Conservation (phyloP, 176 grass and related monocot species). For the Phoenix dactylifera region DNA sequence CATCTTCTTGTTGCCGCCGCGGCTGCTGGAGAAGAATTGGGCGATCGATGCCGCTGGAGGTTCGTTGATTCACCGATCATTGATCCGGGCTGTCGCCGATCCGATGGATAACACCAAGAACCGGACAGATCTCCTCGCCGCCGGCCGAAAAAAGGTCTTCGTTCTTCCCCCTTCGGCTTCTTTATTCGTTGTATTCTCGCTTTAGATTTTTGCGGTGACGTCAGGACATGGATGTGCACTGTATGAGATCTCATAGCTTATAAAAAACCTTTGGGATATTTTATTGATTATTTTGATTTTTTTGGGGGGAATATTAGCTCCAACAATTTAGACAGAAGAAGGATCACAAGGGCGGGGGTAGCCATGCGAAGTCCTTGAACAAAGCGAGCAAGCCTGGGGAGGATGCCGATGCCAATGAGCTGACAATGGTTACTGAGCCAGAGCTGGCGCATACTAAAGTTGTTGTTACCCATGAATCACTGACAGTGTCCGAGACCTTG, state of each 20-base stretch:
- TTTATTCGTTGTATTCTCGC: background rate
- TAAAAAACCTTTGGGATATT: background rate
- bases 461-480: too few species aligned
- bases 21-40: too few species aligned
- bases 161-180: background rate
- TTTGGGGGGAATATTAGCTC: conserved; percentile 28
- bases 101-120: conserved; percentile 43
- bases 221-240: too few species aligned
- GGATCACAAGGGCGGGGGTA: conserved; percentile 37
- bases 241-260: too few species aligned
- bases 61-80: background rate
- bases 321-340: conserved; percentile 99
- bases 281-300: conserved; percentile 20
- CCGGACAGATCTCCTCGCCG: conserved; percentile 73
- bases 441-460: too few species aligned
- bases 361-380: conserved; percentile 31
- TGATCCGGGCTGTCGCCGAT: conserved; percentile 8
- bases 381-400: conserved; percentile 29
- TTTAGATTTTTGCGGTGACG: too few species aligned
- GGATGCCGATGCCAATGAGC: conserved; percentile 26
- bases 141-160: conserved; percentile 75
- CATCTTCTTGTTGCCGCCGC: too few species aligned
- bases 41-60: conserved; percentile 1
- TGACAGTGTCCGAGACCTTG: too few species aligned
- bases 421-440: background rate